These are phyloP conservation scores for Sanghuangporus baumii DNA, from an alignment of 1,284 basidiomycete genomes.

Conservation along the genomic window DNA sequence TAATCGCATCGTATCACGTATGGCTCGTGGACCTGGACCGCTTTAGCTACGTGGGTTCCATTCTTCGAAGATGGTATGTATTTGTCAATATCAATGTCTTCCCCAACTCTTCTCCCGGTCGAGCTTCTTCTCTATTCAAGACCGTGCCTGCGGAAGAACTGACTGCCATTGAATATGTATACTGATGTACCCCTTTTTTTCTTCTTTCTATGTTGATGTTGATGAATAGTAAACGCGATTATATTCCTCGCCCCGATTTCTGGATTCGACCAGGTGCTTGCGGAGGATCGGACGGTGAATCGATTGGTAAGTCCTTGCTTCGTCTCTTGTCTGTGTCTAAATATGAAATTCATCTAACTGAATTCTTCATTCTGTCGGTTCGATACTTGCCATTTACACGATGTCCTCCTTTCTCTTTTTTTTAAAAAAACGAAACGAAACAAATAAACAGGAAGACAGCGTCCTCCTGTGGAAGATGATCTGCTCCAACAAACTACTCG, in stretches of 20 bases:
- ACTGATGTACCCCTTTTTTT: neutral
- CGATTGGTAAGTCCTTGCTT: constrained; percentile 45
- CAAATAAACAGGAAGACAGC: constrained; percentile 42
- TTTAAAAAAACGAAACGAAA: neutral
- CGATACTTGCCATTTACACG: neutral
- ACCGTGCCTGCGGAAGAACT: too few species aligned
- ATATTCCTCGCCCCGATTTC: constrained; percentile 79
- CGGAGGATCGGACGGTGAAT: constrained; percentile 66
- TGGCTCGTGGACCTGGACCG: neutral
- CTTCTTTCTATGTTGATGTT: neutral
- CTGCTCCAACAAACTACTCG: constrained; percentile 50
- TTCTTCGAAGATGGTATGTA: constrained; percentile 23
- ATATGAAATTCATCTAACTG: too few species aligned
- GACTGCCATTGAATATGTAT: too few species aligned
- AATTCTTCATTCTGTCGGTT: too few species aligned
- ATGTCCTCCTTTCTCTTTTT: neutral
- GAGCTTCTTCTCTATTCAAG: too few species aligned
- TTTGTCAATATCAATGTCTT: too few species aligned
- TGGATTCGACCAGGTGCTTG: constrained; percentile 70
- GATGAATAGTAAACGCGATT: constrained; percentile 44
- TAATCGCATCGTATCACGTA: neutral
- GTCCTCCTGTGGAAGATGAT: constrained; percentile 56
- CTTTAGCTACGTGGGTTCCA: constrained; percentile 22
- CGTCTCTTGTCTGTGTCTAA: neutral
- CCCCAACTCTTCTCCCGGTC: too few species aligned